Evolutionary conservation across 495 filamentous ascomycete species (phyloP), one percentile per base, ranked within the genome.

Genomic region (Choiromyces venosus): DNA sequence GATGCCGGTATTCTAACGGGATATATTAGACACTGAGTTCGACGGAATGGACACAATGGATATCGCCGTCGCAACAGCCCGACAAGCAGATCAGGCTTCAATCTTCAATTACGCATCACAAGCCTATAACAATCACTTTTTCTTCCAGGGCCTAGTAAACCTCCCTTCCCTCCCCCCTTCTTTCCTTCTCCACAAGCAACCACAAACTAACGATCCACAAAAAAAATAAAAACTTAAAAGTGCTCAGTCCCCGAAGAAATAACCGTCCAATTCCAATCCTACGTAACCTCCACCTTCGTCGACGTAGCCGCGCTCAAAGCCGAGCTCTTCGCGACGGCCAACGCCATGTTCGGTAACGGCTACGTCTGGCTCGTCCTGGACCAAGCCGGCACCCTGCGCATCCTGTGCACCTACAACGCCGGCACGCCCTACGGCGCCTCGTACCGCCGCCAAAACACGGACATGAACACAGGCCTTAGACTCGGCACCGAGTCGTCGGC

Each of bases 71-170:
- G 85, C 87, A 74, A 90, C 90, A 77, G 92, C 95, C 67, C 91
- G 93, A 79, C 88, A 94, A 74, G 88, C 93, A 40, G 85, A 87
- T 70, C 84, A 86, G 74, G 95, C 96, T 61, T 84, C 88, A 73
- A 84, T 91, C 75, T 99, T 99, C 88, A 99, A 99, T 86, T 88
- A 94, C 80, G 95, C 95, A 81, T 93, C 90, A 74, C 96, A 96
- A 91, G 92, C 93, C 71, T 90, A 92, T 85, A 97, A 98, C 88
- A 97, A 97, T 86, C 89, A 95, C 83, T 91, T 95, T 84, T 98
- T 97, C 89, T 98, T 98, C 87, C 84, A 86, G 76, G 83, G 86
- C 79, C 82, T 92, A 76, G 87, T 89, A 72, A 77, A 84, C 82
- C 9, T 39, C 36, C 25, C 44, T 37, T 61, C 72, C 39, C 36